Conservation (phyloP, 179 eudicot species). For the Spinacia oleracea region DNA sequence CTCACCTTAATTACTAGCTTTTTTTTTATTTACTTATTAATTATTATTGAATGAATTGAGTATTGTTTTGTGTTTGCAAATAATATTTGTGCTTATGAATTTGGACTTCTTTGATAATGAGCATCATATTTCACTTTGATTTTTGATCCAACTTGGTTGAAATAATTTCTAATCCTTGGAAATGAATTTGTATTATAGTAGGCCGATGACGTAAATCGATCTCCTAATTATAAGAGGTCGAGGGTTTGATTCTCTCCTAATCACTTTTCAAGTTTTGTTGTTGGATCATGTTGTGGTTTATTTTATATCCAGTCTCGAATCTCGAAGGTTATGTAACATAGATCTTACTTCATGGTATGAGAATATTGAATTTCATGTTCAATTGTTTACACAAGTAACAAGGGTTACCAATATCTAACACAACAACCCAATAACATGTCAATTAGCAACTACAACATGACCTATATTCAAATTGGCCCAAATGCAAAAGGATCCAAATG, state of each 20-base stretch:
- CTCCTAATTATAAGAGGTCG: background rate
- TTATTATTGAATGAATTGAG: background rate
- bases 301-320: too few relatives aligned
- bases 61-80: background rate
- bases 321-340: too few relatives aligned
- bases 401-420: background rate
- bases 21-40: background rate
- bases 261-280: background rate
- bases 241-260: background rate
- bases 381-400: background rate
- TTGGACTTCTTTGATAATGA: background rate
- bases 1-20: background rate
- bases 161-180: background rate
- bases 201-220: background rate
- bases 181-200: background rate
- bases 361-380: too few relatives aligned
- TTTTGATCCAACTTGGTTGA: background rate
- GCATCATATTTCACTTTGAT: background rate
- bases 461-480: background rate
- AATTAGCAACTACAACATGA: background rate
- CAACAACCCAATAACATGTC: background rate
- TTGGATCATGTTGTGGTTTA: background rate
- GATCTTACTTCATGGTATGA: too few relatives aligned
- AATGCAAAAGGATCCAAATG: background rate
- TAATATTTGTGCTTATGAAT: background rate